Evolutionary conservation across 2,329 filamentous ascomycete genomes (phyloP).

Genomic region (Calonectria crousiana): DNA sequence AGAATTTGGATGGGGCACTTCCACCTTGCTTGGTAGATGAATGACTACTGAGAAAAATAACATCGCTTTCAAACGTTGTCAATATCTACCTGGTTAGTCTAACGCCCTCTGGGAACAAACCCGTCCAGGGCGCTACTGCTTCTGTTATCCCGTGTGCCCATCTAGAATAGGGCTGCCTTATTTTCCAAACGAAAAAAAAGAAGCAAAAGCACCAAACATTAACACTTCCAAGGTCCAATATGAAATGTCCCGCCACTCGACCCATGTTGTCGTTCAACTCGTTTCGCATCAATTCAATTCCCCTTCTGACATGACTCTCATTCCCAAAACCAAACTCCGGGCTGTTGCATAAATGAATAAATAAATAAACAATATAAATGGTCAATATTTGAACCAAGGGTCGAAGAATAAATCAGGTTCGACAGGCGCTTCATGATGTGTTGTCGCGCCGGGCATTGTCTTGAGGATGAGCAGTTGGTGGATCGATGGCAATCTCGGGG

Average conservation of each 20-base stretch:
- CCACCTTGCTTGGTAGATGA: not conserved
- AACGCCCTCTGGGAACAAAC: not conserved
- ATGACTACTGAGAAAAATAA: not conserved
- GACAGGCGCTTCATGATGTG: constrained; percentile 23
- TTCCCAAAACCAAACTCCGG: constrained; percentile 42
- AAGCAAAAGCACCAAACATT: not conserved
- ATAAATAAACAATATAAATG: constrained; percentile 22
- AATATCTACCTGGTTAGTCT: constrained; percentile 10
- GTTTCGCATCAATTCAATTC: constrained; percentile 8
- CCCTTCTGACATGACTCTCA: constrained; percentile 20
- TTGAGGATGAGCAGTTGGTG: constrained; percentile 52
- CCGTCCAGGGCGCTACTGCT: not conserved
- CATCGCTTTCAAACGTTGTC: not conserved
- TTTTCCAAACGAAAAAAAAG: constrained; percentile 4
- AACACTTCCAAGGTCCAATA: constrained; percentile 6
- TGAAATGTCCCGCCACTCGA: constrained; percentile 5
- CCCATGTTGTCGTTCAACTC: constrained; percentile 14
- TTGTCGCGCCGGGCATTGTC: constrained; percentile 32
- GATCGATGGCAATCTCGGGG: constrained; percentile 71
- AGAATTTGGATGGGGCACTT: not conserved
- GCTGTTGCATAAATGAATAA: constrained; percentile 34
- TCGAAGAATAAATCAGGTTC: not conserved
- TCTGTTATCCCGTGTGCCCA: constrained; percentile 4
- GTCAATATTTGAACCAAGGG: constrained; percentile 6
- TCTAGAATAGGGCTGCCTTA: constrained; percentile 14